Percentiles rank a stretch among this genome's conserved stretches.
phyloP scores from a whole-genome alignment of 352 stramenopile species.

The Pythium grandisporangium region DNA sequence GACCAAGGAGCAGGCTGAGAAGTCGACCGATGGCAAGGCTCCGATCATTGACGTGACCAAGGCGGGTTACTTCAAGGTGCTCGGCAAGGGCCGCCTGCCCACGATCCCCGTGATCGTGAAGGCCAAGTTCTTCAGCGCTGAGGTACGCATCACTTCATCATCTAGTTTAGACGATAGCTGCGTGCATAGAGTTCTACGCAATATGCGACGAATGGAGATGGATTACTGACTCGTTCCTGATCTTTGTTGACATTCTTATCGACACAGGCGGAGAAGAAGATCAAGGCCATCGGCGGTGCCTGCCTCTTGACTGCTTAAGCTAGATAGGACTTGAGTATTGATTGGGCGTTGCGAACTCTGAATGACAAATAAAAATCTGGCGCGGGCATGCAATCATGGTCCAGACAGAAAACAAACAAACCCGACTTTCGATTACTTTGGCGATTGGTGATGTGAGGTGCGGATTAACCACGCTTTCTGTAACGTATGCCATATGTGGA shows the following conservation, averaged over 20 bases:
- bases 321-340: constrained; percentile 32
- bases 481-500: constrained; percentile 1
- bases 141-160: too few relatives aligned
- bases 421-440: too few relatives aligned
- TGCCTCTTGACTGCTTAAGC: constrained; percentile 97
- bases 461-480: too few relatives aligned
- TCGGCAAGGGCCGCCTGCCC: constrained; percentile 98
- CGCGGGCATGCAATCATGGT: constrained; percentile 7
- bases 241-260: too few relatives aligned
- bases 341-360: constrained; percentile 55
- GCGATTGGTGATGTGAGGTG: too few relatives aligned
- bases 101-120: constrained; percentile 98
- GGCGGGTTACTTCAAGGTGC: constrained; percentile 99
- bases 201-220: too few relatives aligned
- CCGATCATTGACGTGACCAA: constrained; percentile 98
- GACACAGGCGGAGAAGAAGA: constrained; percentile 99
- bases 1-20: constrained; percentile 96
- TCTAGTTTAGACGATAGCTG: too few relatives aligned
- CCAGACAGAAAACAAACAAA: neutral
- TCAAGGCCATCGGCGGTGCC: constrained; percentile 97
- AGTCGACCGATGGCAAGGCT: constrained; percentile 92
- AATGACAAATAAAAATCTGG: constrained; percentile 61
- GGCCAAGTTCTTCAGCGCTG: constrained; percentile 99
- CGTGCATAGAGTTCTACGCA: too few relatives aligned
- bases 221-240: too few relatives aligned